Conservation (phyloP, 2,329 filamentous ascomycete genomes). For the Phialophora expanda region DNA sequence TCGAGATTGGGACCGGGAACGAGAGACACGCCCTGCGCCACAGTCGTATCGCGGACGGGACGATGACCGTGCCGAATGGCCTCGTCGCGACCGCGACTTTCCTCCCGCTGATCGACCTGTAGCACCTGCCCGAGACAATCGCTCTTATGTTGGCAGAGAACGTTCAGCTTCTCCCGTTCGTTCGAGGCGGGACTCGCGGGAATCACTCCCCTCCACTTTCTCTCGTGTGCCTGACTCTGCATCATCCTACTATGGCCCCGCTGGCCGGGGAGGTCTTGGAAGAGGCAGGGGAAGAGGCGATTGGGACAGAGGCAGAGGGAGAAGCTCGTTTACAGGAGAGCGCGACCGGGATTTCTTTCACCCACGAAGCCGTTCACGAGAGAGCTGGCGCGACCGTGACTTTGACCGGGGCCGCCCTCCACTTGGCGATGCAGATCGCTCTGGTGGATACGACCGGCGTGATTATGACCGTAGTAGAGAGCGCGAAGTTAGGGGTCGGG, state of each 20-base stretch:
- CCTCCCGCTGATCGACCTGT: slow-evolving; percentile 47
- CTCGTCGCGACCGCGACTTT: slow-evolving; percentile 55
- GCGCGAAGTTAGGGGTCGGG: slow-evolving; percentile 38
- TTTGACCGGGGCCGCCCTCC: slow-evolving; percentile 48
- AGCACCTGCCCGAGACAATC: slow-evolving; percentile 45
- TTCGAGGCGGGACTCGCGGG: slow-evolving; percentile 52
- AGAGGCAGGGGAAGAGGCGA: slow-evolving; percentile 51
- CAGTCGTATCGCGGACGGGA: slow-evolving; percentile 48
- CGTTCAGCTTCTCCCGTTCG: slow-evolving; percentile 52
- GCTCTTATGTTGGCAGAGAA: slow-evolving; percentile 53
- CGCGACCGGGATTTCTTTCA: slow-evolving; percentile 52
- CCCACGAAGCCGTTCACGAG: slow-evolving; percentile 52
- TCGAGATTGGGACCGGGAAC: slow-evolving; percentile 47
- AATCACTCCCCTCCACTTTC: slow-evolving; percentile 49
- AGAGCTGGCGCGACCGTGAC: slow-evolving; percentile 51
- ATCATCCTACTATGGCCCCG: slow-evolving; percentile 43
- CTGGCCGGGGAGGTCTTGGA: slow-evolving; percentile 46
- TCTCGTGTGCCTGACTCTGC: slow-evolving; percentile 47
- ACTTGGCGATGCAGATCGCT: slow-evolving; percentile 43
- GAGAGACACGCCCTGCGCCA: slow-evolving; percentile 47
- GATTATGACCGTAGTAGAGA: slow-evolving; percentile 48
- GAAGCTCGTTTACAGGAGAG: slow-evolving; percentile 49
- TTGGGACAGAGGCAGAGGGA: slow-evolving; percentile 44
- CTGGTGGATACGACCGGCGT: slow-evolving; percentile 39
- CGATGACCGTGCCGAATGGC: slow-evolving; percentile 50